Conservation (phyloP, 2,329 filamentous ascomycete species). For the Botryotinia convoluta region DNA sequence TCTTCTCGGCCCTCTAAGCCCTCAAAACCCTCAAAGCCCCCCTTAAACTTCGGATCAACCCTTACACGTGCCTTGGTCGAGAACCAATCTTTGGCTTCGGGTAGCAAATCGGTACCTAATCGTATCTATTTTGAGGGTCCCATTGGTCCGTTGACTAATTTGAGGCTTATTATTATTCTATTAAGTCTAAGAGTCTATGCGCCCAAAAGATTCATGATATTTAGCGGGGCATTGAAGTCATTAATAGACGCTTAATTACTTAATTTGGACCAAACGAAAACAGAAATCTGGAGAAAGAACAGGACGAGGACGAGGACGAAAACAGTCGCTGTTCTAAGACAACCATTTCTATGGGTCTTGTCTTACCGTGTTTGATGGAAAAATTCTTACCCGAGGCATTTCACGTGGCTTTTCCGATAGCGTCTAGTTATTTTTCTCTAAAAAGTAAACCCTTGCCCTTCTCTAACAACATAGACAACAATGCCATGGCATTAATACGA, state of each 20-base stretch:
- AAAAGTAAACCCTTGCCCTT: not conserved
- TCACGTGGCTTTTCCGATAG: conserved; percentile 8
- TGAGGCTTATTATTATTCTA: not conserved
- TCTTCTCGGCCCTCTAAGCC: not conserved
- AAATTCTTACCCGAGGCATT: conserved; percentile 8
- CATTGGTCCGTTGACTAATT: conserved; percentile 3
- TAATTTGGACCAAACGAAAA: conserved; percentile 10
- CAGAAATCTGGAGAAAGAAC: not conserved
- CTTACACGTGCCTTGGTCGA: not conserved
- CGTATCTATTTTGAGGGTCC: not conserved
- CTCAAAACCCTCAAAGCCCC: not conserved
- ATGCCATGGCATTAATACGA: not conserved
- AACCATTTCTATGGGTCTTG: not conserved
- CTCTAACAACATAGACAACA: conserved; percentile 1
- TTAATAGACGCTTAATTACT: not conserved
- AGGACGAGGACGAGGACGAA: conserved; percentile 5
- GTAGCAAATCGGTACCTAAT: conserved; percentile 6
- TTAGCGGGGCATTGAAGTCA: not conserved
- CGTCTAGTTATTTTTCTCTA: not conserved
- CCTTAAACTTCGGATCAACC: not conserved
- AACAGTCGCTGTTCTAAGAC: conserved; percentile 12
- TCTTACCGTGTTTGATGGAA: conserved; percentile 3
- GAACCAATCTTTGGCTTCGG: not conserved
- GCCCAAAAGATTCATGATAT: not conserved
- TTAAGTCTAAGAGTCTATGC: not conserved